Conservation (phyloP, 2,329 filamentous ascomycete genomes). For the Alternaria metachromatica region DNA sequence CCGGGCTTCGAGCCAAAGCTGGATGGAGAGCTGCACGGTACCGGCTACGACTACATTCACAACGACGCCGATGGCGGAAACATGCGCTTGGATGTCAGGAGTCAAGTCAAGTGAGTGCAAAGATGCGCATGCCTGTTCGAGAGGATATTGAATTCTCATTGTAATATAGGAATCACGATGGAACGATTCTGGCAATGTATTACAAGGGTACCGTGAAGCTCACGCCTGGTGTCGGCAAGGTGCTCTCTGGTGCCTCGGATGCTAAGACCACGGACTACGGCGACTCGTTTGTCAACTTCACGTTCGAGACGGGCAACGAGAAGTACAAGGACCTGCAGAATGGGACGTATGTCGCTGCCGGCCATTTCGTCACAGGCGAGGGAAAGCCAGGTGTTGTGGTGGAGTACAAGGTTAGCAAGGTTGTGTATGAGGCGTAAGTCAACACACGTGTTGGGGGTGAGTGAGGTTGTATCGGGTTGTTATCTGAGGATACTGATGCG, state of each 20-base stretch:
- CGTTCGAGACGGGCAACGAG: conserved; percentile 38
- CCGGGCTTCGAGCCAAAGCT: conserved; percentile 36
- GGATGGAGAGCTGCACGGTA: conserved; percentile 38
- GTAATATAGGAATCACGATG: conserved; percentile 20
- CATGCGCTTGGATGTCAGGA: conserved; percentile 40
- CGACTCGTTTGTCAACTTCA: conserved; percentile 39
- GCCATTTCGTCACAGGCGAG: conserved; percentile 33
- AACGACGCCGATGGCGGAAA: conserved; percentile 33
- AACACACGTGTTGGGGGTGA: background rate
- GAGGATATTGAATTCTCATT: background rate
- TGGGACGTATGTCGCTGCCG: conserved; percentile 39
- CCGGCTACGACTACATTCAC: conserved; percentile 43
- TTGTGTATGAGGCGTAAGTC: conserved; percentile 17
- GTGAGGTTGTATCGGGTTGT: background rate
- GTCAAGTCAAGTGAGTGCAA: conserved; percentile 31
- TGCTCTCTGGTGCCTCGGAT: conserved; percentile 26
- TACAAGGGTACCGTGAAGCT: conserved; percentile 41
- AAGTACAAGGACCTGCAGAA: conserved; percentile 40
- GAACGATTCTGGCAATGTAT: conserved; percentile 40
- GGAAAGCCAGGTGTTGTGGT: conserved; percentile 30
- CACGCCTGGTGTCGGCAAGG: conserved; percentile 29
- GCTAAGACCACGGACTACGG: conserved; percentile 40
- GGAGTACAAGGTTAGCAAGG: conserved; percentile 43
- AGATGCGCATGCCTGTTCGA: background rate
- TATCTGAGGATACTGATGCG: background rate